These are phyloP conservation scores for Aquilaria sinensis DNA, from an alignment of 345 rosid species.

Conservation along the genomic window DNA sequence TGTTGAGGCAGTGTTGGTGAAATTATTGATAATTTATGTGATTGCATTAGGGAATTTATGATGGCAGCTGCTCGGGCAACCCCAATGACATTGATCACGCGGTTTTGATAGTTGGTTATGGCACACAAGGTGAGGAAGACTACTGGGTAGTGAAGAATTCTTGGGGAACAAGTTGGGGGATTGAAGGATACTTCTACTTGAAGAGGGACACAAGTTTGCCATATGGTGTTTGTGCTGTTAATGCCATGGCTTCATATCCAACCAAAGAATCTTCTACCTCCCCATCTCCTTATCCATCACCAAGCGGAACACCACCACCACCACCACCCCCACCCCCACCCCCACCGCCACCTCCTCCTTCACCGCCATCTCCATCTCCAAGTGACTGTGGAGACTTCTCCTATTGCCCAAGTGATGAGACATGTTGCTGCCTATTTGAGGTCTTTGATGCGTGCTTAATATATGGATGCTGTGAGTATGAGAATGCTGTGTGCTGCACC, in stretches of 20 bases:
- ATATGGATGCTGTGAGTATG: conserved; percentile 59
- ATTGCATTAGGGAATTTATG: conserved; percentile 44
- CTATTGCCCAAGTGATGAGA: conserved; percentile 47
- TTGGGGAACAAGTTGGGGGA: conserved; percentile 78
- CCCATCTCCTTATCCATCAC: conserved; percentile 36
- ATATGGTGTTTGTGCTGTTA: conserved; percentile 57
- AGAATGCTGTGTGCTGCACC: conserved; percentile 60
- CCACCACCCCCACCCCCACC: conserved; percentile 27
- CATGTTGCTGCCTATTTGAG: conserved; percentile 60
- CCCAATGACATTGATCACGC: conserved; percentile 75
- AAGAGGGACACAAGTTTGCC: conserved; percentile 27
- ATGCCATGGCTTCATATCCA: conserved; percentile 72
- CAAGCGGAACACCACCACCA: conserved; percentile 21
- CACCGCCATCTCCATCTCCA: conserved; percentile 54
- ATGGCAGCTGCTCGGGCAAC: conserved; percentile 50
- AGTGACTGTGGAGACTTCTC: conserved; percentile 53
- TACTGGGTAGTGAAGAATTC: conserved; percentile 88
- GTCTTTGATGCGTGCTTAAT: conserved; percentile 36
- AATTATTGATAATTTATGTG: not conserved
- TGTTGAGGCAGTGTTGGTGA: not conserved
- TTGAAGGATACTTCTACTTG: conserved; percentile 47
- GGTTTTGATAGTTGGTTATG: conserved; percentile 66
- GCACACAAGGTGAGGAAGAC: conserved; percentile 51
- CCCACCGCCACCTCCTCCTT: conserved; percentile 16
- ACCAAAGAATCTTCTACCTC: conserved; percentile 54